A percentile compares a stretch with the other conserved stretches of the same genome.
Conservation (phyloP, 345 rosid genomes). For the Arabis hirsuta region DNA sequence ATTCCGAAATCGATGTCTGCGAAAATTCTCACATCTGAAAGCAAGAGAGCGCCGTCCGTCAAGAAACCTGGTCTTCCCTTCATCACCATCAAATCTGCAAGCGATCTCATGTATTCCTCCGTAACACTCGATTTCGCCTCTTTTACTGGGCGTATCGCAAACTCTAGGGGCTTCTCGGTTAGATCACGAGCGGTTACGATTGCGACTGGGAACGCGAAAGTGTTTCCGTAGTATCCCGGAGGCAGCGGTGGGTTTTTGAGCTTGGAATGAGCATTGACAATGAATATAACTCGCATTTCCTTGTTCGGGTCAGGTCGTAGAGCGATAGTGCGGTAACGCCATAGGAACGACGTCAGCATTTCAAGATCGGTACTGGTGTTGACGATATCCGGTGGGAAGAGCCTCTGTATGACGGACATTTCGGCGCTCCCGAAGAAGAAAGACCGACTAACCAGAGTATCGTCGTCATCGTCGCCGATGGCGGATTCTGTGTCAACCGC, state of each 20-base stretch:
- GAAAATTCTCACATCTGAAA: slow-evolving; percentile 52
- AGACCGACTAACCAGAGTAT: slow-evolving; percentile 22
- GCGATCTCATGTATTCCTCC: slow-evolving; percentile 62
- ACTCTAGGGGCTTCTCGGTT: slow-evolving; percentile 36
- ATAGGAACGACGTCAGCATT: slow-evolving; percentile 41
- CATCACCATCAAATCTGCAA: slow-evolving; percentile 54
- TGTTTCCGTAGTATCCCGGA: slow-evolving; percentile 54
- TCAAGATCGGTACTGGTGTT: slow-evolving; percentile 36
- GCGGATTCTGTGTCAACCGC: not conserved
- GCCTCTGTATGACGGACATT: slow-evolving; percentile 37
- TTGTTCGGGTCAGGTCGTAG: slow-evolving; percentile 32
- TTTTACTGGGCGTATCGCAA: slow-evolving; percentile 43
- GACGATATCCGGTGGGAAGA: slow-evolving; percentile 30
- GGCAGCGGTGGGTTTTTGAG: slow-evolving; percentile 38
- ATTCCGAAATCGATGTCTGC: slow-evolving; percentile 48
- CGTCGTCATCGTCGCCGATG: not conserved
- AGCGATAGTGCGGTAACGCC: slow-evolving; percentile 48
- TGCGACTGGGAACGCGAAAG: slow-evolving; percentile 42
- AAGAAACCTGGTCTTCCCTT: slow-evolving; percentile 53
- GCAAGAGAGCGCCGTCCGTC: slow-evolving; percentile 37
- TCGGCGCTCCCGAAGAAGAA: slow-evolving; percentile 42
- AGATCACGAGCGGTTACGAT: slow-evolving; percentile 39
- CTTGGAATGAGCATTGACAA: slow-evolving; percentile 40
- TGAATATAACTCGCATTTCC: slow-evolving; percentile 42
- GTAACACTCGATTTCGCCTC: slow-evolving; percentile 44